A percentile compares a stretch with the other conserved stretches of the same genome.
Conservation (phyloP, 257 asterid genomes). For the Solanum chilense region DNA sequence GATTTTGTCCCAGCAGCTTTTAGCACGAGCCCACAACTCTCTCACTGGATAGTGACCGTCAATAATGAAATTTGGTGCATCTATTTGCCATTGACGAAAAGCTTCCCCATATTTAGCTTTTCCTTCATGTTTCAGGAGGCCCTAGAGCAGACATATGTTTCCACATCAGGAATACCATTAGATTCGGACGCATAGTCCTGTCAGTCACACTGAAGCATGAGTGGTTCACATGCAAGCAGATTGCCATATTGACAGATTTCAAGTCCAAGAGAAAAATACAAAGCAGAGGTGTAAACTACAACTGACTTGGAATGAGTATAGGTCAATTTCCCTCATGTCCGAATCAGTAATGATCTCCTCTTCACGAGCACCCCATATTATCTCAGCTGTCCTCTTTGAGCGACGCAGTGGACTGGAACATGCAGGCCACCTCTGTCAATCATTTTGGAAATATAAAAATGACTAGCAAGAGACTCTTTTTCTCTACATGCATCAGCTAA, state of each 20-base stretch:
- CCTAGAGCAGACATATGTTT: slow-evolving; percentile 25
- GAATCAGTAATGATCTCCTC: slow-evolving; percentile 69
- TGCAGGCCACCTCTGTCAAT: slow-evolving; percentile 3
- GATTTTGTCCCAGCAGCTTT: slow-evolving; percentile 74
- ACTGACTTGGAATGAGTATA: slow-evolving; percentile 88
- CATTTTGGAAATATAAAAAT: neutral
- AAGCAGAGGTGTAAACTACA: neutral
- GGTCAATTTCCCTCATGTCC: slow-evolving; percentile 85
- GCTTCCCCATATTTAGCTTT: slow-evolving; percentile 74
- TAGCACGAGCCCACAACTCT: slow-evolving; percentile 83
- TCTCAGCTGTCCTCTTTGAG: slow-evolving; percentile 93
- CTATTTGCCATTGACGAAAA: slow-evolving; percentile 82
- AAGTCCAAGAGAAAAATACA: neutral
- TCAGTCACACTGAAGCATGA: neutral
- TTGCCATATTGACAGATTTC: neutral
- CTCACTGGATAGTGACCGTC: slow-evolving; percentile 94
- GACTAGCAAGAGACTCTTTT: neutral
- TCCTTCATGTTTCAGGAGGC: slow-evolving; percentile 85
- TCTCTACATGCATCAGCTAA: neutral
- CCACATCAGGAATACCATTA: neutral
- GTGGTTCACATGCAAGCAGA: neutral
- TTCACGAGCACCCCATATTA: slow-evolving; percentile 72
- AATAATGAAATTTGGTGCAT: slow-evolving; percentile 71
- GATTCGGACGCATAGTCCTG: neutral
- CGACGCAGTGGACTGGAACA: slow-evolving; percentile 70